These are phyloP conservation scores for Anthracocystis walkeri DNA, from an alignment of 1,284 basidiomycete species.

Conservation along the genomic window DNA sequence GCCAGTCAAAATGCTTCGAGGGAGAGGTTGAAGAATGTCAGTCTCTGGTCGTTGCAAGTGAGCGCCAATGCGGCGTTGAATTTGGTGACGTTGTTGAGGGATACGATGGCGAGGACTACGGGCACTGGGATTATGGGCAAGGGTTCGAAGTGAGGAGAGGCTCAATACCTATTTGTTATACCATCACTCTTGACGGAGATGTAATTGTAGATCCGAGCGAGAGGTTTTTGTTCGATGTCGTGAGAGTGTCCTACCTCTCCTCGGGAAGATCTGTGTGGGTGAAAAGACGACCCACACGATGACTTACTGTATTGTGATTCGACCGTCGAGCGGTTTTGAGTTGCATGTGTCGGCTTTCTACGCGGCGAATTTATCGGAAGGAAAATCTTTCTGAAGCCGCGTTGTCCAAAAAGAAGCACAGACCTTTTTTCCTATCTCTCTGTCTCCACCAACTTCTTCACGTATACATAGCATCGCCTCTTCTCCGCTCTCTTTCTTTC, in stretches of 20 bases:
- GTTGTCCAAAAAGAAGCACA: constrained; percentile 10
- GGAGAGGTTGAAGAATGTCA: constrained; percentile 63
- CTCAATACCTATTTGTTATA: background rate
- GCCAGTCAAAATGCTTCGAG: constrained; percentile 61
- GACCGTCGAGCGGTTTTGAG: too few relatives aligned
- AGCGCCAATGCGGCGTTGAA: constrained; percentile 47
- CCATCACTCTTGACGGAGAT: background rate
- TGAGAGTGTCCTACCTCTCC: too few relatives aligned
- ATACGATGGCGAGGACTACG: constrained; percentile 43
- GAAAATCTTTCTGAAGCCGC: constrained; percentile 8
- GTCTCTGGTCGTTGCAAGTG: constrained; percentile 61
- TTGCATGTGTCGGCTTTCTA: background rate
- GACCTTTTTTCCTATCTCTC: background rate
- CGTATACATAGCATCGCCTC: too few relatives aligned
- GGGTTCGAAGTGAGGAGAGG: background rate
- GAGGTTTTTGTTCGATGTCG: too few relatives aligned
- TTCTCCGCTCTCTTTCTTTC: background rate
- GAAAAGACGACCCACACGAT: too few relatives aligned
- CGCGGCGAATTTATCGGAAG: constrained; percentile 12
- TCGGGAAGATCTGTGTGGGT: too few relatives aligned
- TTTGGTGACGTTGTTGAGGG: constrained; percentile 45
- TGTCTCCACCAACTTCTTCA: background rate
- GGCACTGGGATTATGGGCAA: constrained; percentile 12
- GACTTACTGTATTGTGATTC: background rate
- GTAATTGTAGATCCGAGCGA: background rate